Conservation (phyloP, 2,329 filamentous ascomycete genomes). For the Diaporthe citriasiana region DNA sequence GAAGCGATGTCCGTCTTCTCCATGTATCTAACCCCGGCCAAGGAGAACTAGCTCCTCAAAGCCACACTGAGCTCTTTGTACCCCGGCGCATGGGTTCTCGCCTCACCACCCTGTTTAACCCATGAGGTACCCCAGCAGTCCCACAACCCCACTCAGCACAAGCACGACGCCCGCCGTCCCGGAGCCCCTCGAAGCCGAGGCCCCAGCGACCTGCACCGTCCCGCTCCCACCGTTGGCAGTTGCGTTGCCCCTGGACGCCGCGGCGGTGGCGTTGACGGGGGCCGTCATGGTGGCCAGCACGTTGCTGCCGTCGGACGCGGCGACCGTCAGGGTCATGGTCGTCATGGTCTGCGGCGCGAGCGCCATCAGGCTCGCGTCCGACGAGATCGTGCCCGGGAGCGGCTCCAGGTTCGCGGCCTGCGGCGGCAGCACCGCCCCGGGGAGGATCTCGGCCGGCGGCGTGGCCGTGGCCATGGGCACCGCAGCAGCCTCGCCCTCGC, state of each 20-base stretch:
- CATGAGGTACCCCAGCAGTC: conserved; percentile 26
- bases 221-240: not conserved
- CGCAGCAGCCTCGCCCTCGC: not conserved
- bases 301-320: not conserved
- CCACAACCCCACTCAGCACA: conserved; percentile 16
- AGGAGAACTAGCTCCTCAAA: conserved; percentile 30
- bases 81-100: not conserved
- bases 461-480: conserved; percentile 6
- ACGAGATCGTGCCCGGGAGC: conserved; percentile 16
- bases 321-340: conserved; percentile 31
- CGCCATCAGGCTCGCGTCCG: conserved; percentile 31
- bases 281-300: conserved; percentile 36
- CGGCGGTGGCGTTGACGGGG: not conserved
- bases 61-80: not conserved
- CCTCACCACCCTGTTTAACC: not conserved
- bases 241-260: not conserved
- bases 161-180: conserved; percentile 18
- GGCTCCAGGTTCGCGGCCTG: conserved; percentile 30
- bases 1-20: conserved; percentile 13
- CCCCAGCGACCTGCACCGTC: conserved; percentile 25
- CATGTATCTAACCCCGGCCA: not conserved
- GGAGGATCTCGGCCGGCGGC: not conserved
- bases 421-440: not conserved
- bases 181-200: conserved; percentile 4
- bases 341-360: conserved; percentile 34